A percentile compares a stretch with the other conserved stretches of the same genome.
Conservation (phyloP, 2,329 filamentous ascomycete species). For the Diaporthe humulicola region DNA sequence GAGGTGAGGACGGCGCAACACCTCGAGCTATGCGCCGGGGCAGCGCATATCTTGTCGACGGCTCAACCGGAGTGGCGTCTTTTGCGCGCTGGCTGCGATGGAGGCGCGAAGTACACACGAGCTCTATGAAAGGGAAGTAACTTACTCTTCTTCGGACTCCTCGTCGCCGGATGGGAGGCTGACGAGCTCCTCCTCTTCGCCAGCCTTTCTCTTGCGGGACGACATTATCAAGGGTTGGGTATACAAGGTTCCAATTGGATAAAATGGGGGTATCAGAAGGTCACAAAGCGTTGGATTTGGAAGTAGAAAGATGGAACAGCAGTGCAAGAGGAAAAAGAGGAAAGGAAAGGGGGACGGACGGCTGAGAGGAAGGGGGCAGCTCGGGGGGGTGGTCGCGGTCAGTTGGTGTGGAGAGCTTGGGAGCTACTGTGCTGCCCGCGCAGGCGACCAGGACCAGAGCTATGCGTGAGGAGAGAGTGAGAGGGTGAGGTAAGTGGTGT, state of each 20-base stretch:
- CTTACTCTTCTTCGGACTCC: conserved; percentile 69
- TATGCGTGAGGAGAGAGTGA: conserved; percentile 17
- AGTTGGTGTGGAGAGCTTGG: conserved; percentile 38
- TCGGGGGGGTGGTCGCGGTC: conserved; percentile 40
- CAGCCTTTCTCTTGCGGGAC: conserved; percentile 65
- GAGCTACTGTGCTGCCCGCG: conserved; percentile 28
- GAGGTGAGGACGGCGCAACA: background rate
- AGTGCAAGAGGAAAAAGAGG: conserved; percentile 39
- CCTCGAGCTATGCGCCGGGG: conserved; percentile 40
- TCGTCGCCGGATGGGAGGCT: conserved; percentile 65
- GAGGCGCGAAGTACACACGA: conserved; percentile 45
- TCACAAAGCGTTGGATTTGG: conserved; percentile 3
- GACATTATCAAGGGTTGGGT: conserved; percentile 53
- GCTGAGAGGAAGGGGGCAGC: conserved; percentile 44
- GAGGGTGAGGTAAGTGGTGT: background rate
- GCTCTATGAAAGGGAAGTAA: conserved; percentile 43
- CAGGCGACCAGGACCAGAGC: conserved; percentile 16
- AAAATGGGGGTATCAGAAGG: conserved; percentile 30
- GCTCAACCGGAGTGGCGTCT: conserved; percentile 39
- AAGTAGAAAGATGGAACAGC: conserved; percentile 8
- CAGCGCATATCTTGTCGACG: background rate
- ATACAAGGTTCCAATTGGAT: conserved; percentile 46
- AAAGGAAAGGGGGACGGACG: conserved; percentile 42
- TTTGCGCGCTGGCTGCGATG: conserved; percentile 34
- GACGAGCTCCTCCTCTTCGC: conserved; percentile 64